Evolutionary conservation across 2,329 filamentous ascomycete species (phyloP).

Genomic region (Zymoseptoria brevis): DNA sequence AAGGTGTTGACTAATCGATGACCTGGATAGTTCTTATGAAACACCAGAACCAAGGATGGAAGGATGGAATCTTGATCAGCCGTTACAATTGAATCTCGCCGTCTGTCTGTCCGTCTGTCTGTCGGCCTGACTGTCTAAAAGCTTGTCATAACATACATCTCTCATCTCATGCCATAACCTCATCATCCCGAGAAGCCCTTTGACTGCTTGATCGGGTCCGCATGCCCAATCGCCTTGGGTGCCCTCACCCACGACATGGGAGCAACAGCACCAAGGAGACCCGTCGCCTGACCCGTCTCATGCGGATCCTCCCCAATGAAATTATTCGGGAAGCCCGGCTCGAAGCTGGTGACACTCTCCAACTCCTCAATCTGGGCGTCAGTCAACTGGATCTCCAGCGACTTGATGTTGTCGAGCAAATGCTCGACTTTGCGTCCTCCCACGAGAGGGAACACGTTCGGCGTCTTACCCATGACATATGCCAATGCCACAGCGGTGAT

Average conservation of each 20-base stretch:
- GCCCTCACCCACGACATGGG: conserved; percentile 22
- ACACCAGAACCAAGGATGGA: no score
- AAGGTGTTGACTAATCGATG: no score
- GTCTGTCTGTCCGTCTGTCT: no score
- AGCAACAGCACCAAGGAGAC: conserved; percentile 21
- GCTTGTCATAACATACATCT: no score
- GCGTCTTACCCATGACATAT: conserved; percentile 62
- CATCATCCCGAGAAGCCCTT: neutral
- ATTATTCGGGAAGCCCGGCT: conserved; percentile 58
- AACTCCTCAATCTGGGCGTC: conserved; percentile 58
- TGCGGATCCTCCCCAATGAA: conserved; percentile 41
- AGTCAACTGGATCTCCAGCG: conserved; percentile 52
- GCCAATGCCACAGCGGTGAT: conserved; percentile 46
- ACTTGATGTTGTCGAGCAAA: conserved; percentile 61
- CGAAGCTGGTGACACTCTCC: conserved; percentile 54
- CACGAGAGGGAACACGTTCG: conserved; percentile 46
- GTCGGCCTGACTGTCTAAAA: no score
- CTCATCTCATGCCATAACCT: neutral
- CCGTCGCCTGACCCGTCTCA: conserved; percentile 19
- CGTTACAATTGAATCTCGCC: no score
- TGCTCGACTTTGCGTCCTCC: conserved; percentile 64
- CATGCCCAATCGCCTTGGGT: conserved; percentile 27
- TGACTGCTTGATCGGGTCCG: conserved; percentile 1
- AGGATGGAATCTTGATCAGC: no score
- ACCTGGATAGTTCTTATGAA: no score